These are phyloP conservation scores for Keqinozyma sinolaborantium DNA, from an alignment of 1,139 yeast genomes.

Conservation along the genomic window DNA sequence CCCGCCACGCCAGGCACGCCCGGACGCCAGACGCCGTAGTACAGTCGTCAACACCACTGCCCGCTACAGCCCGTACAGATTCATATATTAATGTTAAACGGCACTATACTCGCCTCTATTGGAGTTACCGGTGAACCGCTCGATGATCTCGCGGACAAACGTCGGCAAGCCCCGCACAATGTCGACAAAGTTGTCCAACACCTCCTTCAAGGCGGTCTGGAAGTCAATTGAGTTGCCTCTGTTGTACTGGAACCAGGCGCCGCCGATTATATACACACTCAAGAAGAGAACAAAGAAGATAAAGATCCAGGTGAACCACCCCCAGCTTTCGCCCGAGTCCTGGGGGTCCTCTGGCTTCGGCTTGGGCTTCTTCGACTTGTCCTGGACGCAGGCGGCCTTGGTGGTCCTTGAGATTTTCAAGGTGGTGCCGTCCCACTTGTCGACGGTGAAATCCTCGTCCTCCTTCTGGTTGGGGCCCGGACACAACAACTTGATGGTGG, in stretches of 20 bases:
- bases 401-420: constrained; percentile 25
- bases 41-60: too few species aligned
- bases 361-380: constrained; percentile 15
- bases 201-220: constrained; percentile 60
- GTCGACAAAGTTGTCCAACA: constrained; percentile 65
- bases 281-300: constrained; percentile 64
- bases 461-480: constrained; percentile 27
- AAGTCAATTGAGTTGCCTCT: constrained; percentile 51
- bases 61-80: too few species aligned
- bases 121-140: constrained; percentile 64
- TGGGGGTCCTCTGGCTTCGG: constrained; percentile 19
- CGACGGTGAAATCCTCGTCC: constrained; percentile 27
- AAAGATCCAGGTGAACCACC: constrained; percentile 75
- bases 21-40: too few species aligned
- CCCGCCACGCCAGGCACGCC: too few species aligned
- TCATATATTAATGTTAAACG: constrained; percentile 39
- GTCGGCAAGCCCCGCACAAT: constrained; percentile 65
- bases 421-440: constrained; percentile 28
- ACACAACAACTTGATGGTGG: constrained; percentile 54
- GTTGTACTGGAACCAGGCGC: constrained; percentile 72
- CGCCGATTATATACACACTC: constrained; percentile 70
- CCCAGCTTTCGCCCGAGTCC: constrained; percentile 55
- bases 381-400: constrained; percentile 35
- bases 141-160: constrained; percentile 64
- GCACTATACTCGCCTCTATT: constrained; percentile 91